Conservation (phyloP, 192 early-diverging fungal genomes). For the Rhizophagus sp. region DNA sequence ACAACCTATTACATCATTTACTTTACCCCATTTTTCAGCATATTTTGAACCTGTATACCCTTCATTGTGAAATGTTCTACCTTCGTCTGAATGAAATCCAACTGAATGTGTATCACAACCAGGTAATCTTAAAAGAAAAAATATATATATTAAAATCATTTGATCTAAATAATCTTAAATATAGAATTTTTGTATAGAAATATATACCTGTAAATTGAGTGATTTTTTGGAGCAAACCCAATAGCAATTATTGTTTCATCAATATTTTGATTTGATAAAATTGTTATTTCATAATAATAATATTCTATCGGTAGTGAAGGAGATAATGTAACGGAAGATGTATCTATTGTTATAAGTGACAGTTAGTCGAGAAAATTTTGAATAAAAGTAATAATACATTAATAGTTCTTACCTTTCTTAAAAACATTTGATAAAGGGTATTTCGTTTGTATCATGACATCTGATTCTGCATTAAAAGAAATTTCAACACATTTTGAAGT, state of each 20-base stretch:
- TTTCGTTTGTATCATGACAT: slow-evolving; percentile 18
- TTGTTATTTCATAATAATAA: slow-evolving; percentile 21
- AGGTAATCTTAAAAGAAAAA: slow-evolving; percentile 5
- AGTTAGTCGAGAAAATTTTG: too few relatives aligned
- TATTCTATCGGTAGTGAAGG: too few relatives aligned
- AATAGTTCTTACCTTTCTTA: too few relatives aligned
- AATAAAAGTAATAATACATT: too few relatives aligned
- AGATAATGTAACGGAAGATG: too few relatives aligned
- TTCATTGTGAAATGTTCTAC: slow-evolving; percentile 42
- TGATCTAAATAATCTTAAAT: neutral
- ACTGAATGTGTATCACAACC: slow-evolving; percentile 53
- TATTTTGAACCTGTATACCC: slow-evolving; percentile 36
- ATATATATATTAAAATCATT: neutral
- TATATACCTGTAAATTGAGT: slow-evolving; percentile 43
- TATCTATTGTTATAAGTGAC: neutral
- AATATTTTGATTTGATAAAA: slow-evolving; percentile 27
- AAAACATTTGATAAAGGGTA: neutral
- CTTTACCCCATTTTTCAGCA: slow-evolving; percentile 37
- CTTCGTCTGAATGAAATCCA: slow-evolving; percentile 46
- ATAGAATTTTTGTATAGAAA: neutral
- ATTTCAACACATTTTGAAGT: neutral
- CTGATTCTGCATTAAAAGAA: slow-evolving; percentile 17
- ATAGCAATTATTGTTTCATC: slow-evolving; percentile 45
- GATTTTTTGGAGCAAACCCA: slow-evolving; percentile 49
- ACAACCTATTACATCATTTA: slow-evolving; percentile 26